A percentile compares a stretch with the other conserved stretches of the same genome.
Conservation (phyloP, 352 stramenopile species). For the Blastocystis sp. region DNA sequence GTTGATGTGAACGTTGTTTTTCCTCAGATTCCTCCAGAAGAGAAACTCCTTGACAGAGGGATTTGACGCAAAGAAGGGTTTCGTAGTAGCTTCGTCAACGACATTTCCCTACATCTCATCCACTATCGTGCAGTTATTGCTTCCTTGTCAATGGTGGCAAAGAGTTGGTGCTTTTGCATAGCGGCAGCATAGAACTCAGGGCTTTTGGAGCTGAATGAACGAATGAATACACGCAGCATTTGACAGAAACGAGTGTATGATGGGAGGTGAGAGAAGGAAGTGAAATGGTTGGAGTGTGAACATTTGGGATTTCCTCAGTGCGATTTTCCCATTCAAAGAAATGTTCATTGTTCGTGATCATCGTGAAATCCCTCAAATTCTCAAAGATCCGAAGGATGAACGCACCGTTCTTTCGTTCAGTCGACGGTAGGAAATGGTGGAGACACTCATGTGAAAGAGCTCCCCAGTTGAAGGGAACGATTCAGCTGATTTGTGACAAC, state of each 20-base stretch:
- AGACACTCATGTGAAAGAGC: background rate
- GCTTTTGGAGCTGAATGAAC: background rate
- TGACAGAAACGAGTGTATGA: too few relatives aligned
- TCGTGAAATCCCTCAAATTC: slow-evolving; percentile 26
- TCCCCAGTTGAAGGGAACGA: slow-evolving; percentile 5
- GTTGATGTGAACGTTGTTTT: slow-evolving; percentile 1
- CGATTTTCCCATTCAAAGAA: too few relatives aligned
- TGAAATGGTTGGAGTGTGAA: too few relatives aligned
- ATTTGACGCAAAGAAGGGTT: background rate
- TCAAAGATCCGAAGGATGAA: slow-evolving; percentile 33
- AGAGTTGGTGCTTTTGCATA: slow-evolving; percentile 8
- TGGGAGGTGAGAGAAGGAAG: too few relatives aligned
- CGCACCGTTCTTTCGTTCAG: background rate
- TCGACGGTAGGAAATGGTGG: background rate
- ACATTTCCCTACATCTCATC: slow-evolving; percentile 4
- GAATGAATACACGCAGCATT: background rate
- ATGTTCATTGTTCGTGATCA: slow-evolving; percentile 45
- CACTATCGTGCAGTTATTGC: background rate
- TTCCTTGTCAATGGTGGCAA: slow-evolving; percentile 3
- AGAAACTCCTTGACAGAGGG: background rate
- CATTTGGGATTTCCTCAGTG: too few relatives aligned
- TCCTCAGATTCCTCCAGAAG: slow-evolving; percentile 25
- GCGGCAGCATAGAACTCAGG: background rate
- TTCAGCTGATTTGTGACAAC: slow-evolving; percentile 2
- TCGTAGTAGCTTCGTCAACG: background rate